These are phyloP conservation scores for Aspergillus japonicus DNA, from an alignment of 2,329 filamentous ascomycete species.

Conservation along the genomic window DNA sequence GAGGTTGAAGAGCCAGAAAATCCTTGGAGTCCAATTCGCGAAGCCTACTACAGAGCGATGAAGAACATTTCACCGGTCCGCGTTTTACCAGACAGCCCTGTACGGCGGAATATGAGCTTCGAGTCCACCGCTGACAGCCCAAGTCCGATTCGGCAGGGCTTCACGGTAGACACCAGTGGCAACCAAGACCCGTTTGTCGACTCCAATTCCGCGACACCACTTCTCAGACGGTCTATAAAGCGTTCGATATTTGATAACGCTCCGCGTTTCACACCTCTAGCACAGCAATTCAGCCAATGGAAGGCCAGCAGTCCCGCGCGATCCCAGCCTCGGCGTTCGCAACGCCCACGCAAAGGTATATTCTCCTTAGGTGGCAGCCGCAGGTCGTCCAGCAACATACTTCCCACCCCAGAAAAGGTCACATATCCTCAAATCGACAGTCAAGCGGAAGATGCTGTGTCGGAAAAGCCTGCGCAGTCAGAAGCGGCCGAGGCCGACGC, in stretches of 20 bases:
- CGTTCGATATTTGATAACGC: conserved; percentile 26
- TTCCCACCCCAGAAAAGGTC: conserved; percentile 14
- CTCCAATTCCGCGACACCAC: neutral
- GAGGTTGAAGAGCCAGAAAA: conserved; percentile 23
- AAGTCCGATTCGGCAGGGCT: neutral
- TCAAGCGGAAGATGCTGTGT: conserved; percentile 15
- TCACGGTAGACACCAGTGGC: neutral
- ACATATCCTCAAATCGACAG: conserved; percentile 25
- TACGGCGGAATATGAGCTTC: neutral
- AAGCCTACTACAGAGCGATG: neutral
- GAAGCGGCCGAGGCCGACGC: neutral
- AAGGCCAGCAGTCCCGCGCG: conserved; percentile 57
- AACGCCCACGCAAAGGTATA: conserved; percentile 26
- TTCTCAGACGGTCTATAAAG: neutral
- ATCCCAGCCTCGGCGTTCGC: conserved; percentile 26
- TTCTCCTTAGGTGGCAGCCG: conserved; percentile 37
- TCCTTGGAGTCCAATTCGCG: conserved; percentile 6
- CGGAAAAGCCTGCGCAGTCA: conserved; percentile 16
- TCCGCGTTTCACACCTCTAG: conserved; percentile 64
- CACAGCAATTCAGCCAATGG: conserved; percentile 63
- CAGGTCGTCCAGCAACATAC: conserved; percentile 17
- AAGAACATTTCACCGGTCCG: neutral
- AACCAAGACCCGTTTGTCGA: conserved; percentile 8
- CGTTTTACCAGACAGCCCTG: neutral
- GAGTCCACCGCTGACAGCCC: neutral